Conservation (phyloP, 345 rosid genomes). For the Dipteronia sinensis region DNA sequence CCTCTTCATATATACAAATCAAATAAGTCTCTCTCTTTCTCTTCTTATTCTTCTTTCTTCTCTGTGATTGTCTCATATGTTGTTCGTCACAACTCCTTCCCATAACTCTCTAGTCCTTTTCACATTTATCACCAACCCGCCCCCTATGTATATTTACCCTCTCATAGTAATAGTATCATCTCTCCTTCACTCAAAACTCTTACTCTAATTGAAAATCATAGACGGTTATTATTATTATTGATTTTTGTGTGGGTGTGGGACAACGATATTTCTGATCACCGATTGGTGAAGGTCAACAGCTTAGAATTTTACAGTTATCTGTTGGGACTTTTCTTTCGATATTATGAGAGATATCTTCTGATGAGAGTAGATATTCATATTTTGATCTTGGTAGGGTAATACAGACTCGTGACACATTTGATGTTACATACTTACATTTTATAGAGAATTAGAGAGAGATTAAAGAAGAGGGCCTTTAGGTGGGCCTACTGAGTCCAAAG, state of each 20-base stretch:
- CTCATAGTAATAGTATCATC: not conserved
- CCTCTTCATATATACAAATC: not conserved
- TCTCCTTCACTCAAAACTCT: not conserved
- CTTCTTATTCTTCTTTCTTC: no score
- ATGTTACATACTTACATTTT: no score
- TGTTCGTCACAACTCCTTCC: not conserved
- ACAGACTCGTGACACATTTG: no score
- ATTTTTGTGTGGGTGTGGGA: not conserved
- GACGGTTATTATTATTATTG: not conserved
- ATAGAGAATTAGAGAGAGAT: no score
- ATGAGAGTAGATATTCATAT: no score
- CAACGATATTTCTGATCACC: not conserved
- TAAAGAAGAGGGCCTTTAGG: not conserved
- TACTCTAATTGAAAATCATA: not conserved
- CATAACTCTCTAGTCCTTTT: slow-evolving; percentile 11
- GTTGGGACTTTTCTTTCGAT: no score
- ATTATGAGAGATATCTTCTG: no score
- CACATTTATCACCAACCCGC: slow-evolving; percentile 15
- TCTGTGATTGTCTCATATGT: not conserved
- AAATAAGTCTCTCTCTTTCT: not conserved
- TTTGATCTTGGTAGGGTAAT: no score
- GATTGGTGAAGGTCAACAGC: no score
- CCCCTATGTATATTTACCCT: not conserved
- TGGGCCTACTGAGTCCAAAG: not conserved
- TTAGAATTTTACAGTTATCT: no score